Base-by-base conservation (phyloP, 352 stramenopile species). In the Halophytophthora polymorphica region DNA sequence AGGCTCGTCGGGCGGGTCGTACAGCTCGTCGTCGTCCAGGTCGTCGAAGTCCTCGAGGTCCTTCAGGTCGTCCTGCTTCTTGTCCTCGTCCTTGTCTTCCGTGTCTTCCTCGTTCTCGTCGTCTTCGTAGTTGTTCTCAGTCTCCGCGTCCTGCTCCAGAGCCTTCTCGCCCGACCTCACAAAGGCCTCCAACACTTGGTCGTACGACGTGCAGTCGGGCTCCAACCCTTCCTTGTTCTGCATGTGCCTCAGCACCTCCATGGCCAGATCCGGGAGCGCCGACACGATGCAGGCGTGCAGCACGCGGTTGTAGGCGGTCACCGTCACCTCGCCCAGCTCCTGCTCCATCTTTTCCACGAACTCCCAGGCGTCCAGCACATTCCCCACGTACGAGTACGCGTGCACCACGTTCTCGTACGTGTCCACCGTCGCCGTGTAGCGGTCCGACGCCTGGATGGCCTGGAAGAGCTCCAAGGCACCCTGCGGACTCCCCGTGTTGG, bases 161-260 rank as follows among this genome's bases (percentile, higher is more conserved):
- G 53, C 54, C 28, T 51, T 52, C 21, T 52, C 40, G 29, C 41
- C 45, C 28, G 61, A 50, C 61, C 50, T 64, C 18, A 74, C 58
- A 35, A 88, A 76, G 36, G 76, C 66, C 54, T 73, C 73, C 2
- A 92, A 33, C 5, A 77, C 57, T 15, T 64, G 78, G 38, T 90
- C 84, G 52, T 77, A 92, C 14, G 73, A 80, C 51, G 71, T 51
- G 0, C 71, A n/a, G 41, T 87, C 63, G 5, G 65, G 70, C 15
- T 38, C 21, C 17, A 78, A 28, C 7, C 54, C 56, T 19, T 51
- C 38, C 33, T 71, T 54, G 11, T 55, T 19, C 7, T 61, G 43
- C 34, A 88, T 77, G 43, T 75, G 64, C 13, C 44, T 22, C 15
- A 88, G 34, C 2, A 84, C 46, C 25, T 79, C 56, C 11, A 89